These are phyloP conservation scores for Leishmania tarentolae DNA, from an alignment of 208 protist genomes.

Conservation along the genomic window DNA sequence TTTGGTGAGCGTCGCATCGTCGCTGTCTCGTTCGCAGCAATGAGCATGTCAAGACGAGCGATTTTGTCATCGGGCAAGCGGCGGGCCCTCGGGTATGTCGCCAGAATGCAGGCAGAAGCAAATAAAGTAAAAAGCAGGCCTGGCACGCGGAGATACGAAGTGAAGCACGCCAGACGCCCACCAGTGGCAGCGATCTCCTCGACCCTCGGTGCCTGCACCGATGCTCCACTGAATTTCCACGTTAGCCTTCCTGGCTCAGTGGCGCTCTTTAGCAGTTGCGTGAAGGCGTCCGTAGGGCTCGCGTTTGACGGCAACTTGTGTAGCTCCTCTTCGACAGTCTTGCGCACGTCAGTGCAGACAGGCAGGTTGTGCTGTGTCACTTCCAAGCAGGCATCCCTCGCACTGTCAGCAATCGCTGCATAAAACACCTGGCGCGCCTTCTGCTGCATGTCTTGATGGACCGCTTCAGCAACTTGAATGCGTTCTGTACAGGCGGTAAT, in stretches of 20 bases:
- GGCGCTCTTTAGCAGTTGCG: neutral
- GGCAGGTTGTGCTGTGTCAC: slow-evolving; percentile 1
- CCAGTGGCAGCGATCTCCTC: neutral
- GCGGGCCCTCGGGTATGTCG: neutral
- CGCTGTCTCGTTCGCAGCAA: slow-evolving; percentile 9
- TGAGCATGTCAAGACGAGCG: slow-evolving; percentile 18
- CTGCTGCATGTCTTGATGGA: neutral
- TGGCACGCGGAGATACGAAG: slow-evolving; percentile 1
- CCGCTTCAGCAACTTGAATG: neutral
- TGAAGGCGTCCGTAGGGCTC: slow-evolving; percentile 1
- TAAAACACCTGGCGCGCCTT: slow-evolving; percentile 5
- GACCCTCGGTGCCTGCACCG: neutral
- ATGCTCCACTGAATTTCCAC: slow-evolving; percentile 17
- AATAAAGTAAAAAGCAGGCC: neutral
- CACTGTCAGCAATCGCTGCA: slow-evolving; percentile 4
- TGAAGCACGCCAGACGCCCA: neutral
- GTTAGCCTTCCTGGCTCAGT: neutral
- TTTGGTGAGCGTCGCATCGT: neutral
- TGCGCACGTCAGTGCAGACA: slow-evolving; percentile 14
- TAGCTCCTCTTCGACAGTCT: slow-evolving; percentile 14
- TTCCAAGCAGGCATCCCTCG: slow-evolving; percentile 18
- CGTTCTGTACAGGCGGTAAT: slow-evolving; percentile 4
- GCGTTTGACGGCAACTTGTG: slow-evolving; percentile 2
- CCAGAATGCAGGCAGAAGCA: neutral
- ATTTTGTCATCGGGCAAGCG: slow-evolving; percentile 23